These are phyloP conservation scores for Fraxinus sp. DNA, from an alignment of 305 asterid genomes.

Conservation along the genomic window DNA sequence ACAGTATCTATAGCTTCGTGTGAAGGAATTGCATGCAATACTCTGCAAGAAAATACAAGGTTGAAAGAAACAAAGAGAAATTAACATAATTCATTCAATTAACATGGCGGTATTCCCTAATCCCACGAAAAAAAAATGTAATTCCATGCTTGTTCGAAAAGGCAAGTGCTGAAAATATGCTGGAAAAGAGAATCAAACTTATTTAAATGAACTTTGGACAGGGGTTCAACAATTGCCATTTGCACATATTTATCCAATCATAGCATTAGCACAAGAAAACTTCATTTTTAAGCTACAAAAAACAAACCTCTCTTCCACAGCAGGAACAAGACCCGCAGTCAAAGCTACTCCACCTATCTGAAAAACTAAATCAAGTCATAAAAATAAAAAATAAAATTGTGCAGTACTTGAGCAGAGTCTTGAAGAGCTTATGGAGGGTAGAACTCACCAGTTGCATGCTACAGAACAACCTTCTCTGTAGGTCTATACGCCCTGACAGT, in stretches of 20 bases:
- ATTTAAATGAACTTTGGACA: conserved; percentile 4
- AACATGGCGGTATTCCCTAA: not conserved
- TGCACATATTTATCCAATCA: conserved; percentile 1
- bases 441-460: conserved; percentile 86
- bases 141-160: conserved; percentile 7
- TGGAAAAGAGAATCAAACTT: conserved; percentile 10
- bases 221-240: conserved; percentile 3
- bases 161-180: conserved; percentile 5
- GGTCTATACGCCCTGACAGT: conserved; percentile 76
- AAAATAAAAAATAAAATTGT: not conserved
- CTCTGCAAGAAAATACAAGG: conserved; percentile 47
- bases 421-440: conserved; percentile 19
- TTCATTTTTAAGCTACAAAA: conserved; percentile 18
- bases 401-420: not conserved
- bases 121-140: not conserved
- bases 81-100: conserved; percentile 11
- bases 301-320: conserved; percentile 93
- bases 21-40: conserved; percentile 92
- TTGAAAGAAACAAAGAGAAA: not conserved
- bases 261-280: not conserved
- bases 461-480: conserved; percentile 93
- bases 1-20: conserved; percentile 98
- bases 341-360: conserved; percentile 93
- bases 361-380: conserved; percentile 30
- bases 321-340: conserved; percentile 80